phyloP scores from a whole-genome alignment of 2,329 filamentous ascomycete species.

The Botrytis cinerea region DNA sequence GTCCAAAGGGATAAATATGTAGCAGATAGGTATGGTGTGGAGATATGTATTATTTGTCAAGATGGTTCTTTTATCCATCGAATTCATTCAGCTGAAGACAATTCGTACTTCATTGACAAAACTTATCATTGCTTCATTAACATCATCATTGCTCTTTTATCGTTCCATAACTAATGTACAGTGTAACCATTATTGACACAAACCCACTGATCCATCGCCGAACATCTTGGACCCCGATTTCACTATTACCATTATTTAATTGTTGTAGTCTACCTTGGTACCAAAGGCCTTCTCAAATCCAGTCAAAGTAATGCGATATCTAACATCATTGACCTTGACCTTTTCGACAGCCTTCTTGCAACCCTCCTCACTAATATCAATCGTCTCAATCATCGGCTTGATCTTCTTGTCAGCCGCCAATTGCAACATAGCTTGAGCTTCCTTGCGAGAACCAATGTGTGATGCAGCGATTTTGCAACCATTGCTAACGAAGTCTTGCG shows the following conservation, averaged over 20 bases:
- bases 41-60: too few species aligned
- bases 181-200: background rate
- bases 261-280: constrained; percentile 25
- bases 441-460: constrained; percentile 46
- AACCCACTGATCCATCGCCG: background rate
- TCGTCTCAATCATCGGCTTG: constrained; percentile 55
- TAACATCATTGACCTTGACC: constrained; percentile 70
- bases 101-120: background rate
- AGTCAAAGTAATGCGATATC: constrained; percentile 70
- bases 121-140: background rate
- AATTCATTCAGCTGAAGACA: background rate
- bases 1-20: too few species aligned
- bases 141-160: background rate
- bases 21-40: too few species aligned
- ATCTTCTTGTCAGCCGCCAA: constrained; percentile 60
- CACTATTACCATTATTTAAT: background rate
- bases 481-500: constrained; percentile 59
- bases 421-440: constrained; percentile 63
- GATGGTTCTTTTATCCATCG: too few species aligned
- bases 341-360: constrained; percentile 70
- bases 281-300: constrained; percentile 67
- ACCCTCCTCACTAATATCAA: constrained; percentile 42
- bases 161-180: constrained; percentile 5
- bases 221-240: background rate
- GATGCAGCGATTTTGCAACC: constrained; percentile 51